These are phyloP conservation scores for Phascolomyces articulosus DNA, from an alignment of 371 early-diverging fungal genomes.

Conservation along the genomic window DNA sequence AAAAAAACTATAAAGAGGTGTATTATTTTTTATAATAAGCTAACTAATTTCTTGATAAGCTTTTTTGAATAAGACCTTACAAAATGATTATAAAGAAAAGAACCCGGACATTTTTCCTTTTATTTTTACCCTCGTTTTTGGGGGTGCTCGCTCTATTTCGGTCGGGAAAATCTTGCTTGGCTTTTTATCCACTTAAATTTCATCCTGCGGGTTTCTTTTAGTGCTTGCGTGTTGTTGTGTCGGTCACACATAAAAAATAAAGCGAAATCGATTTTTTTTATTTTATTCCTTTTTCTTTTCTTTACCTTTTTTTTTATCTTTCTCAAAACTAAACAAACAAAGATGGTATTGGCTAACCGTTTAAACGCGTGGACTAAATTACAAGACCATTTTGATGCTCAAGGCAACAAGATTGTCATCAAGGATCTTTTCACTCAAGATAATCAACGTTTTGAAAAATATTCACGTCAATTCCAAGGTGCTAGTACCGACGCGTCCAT, in stretches of 20 bases:
- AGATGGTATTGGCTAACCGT: conserved; percentile 75
- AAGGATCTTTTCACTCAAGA: conserved; percentile 80
- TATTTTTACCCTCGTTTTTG: no score
- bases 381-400: conserved; percentile 81
- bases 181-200: background rate
- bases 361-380: conserved; percentile 84
- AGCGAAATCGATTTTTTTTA: background rate
- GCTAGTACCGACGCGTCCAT: conserved; percentile 70
- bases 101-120: background rate
- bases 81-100: no score
- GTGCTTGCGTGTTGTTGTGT: no score
- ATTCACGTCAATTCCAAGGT: conserved; percentile 78
- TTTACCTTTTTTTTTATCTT: conserved; percentile 4
- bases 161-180: background rate
- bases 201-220: background rate
- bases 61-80: background rate
- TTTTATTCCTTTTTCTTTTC: background rate
- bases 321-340: conserved; percentile 9
- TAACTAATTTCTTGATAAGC: background rate
- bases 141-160: no score
- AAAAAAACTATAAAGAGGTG: background rate
- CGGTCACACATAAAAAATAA: background rate
- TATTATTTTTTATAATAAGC: no score
- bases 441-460: conserved; percentile 76
- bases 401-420: conserved; percentile 75